Base-by-base conservation (phyloP, 116 monocot species). In the Cymodocea nodosa region DNA sequence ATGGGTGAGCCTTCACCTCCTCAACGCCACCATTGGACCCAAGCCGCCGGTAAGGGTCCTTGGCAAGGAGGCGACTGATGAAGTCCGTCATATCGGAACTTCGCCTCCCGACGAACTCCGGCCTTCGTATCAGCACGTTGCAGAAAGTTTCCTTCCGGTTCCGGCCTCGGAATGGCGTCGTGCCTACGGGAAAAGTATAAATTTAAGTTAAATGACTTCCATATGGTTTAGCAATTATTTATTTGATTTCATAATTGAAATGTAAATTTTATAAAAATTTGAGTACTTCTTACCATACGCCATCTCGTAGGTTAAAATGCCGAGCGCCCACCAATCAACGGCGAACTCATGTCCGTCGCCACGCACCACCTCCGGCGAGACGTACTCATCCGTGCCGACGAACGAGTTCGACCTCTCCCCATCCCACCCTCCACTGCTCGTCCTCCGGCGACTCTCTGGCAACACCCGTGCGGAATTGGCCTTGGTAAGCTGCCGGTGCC, bases 301-400 rank as follows among this genome's bases (percentile, higher is more conserved):
- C 83, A 94, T 79, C 81, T 94, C 94, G 76, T 90, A 94, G 8
- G 81, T 69, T 34, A 94, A 59, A 18, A 94, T 68, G n/a, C 90
- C 94, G 14, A 94, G 81, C n/a, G 87, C 87, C 94, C 94, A 94
- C 84, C 90, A 94, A 71, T 94, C 94, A n/a, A 94, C 94, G 49
- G 85, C 80, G 69, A 84, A 94, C 39, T 85, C 90, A 69, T 94
- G 90, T 7, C 90, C 90, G 3, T 94, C 90, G 4, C 87, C 94
- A 10, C 78, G 76, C 3, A 94, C 75, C 35, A 94, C 84, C 79
- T 94, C 94, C 35, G 94, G 94, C 54, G 94, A 64, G 36, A 94
- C 90, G 83, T 94, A 94, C 79, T 94, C 94, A 77, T 87, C 90
- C 37, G 94, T 94, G 13, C 94, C 94, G 15, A 94, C 94, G 70